Base-by-base conservation (phyloP, 495 filamentous ascomycete genomes). In the Daldinia grandis region DNA sequence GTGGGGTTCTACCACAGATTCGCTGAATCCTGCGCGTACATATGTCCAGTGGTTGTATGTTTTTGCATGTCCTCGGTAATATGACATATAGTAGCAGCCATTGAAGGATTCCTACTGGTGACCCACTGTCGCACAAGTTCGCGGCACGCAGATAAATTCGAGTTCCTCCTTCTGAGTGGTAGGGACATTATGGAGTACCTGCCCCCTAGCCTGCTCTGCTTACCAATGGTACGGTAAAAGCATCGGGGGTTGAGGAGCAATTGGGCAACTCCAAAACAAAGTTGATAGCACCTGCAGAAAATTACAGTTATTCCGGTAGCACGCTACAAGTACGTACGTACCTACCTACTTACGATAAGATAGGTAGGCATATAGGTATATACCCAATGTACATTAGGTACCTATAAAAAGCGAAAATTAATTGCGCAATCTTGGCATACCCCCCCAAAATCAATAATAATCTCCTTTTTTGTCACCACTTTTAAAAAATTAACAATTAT, bases 61-160 rank as follows among this genome's bases (percentile, higher is more conserved):
- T 28, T 53, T 30, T 2, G 50, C 24, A 53, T 53, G 15, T 27
- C 25, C 24, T 37, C 19, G 21, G 17, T 57, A 59, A 25, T 59
- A 27, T 59, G 35, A 42, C 37, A 33, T 42, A 59, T 42, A 44
- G 35, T 42, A 5, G 21, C 44, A 31, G 37, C 35, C 21, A 44
- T 42, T 25, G 56, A 31, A 28, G 19, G 56, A 59, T n/a, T 59
- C 8, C 15, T 59, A 42, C 37, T 44, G 35, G 56, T 27, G 56
- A 59, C 44, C 28, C 30, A 14, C 3, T 35, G 56, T 59, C 56
- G 37, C 56, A 59, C 56, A 59, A 27, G 15, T 59, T 28, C 37
- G 27, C 35, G 24, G 35, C 35, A 47, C 24, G 42, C 53, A 56
- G 4, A 33, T 56, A 35, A 56, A 30, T 28, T 30, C 24, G 42